Evolutionary conservation across 768 basidiomycete species (phyloP), one percentile per base, ranked within the genome.

Genomic region (Phylloporus scabripes): DNA sequence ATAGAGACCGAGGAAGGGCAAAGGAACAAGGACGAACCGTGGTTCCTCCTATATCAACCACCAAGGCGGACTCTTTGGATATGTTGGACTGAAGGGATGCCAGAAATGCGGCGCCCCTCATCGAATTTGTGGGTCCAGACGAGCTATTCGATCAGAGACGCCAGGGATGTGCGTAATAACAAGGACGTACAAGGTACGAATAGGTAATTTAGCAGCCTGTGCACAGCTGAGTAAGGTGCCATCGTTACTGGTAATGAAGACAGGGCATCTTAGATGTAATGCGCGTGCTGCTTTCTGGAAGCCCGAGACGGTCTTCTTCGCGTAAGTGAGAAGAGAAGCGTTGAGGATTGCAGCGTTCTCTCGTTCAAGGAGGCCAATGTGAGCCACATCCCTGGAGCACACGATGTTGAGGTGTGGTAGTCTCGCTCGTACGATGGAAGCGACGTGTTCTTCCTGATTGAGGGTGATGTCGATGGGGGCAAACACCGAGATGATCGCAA

Each of bases 281-380:
- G 70, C 66, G 46, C 64, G 67, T 52, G 78, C 74, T 1, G 81
- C 80, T 1, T 62, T 65, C 54, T 76, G 63, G 62, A 83, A 85
- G 14, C 77, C 77, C 1, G 64, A 53, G 34, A 84, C 75, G 0
- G 81, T 82, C 42, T 68, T 70, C 42, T 72, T 74, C 0, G 83
- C 82, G 61, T 80, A 85, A 26, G 71, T 64, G 31, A 81, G 71
- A 55, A 85, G 75, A 2, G 82, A 78, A 1, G 82, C 82, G 53
- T 85, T 85, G 51, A 84, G 71, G 51, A 85, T 83, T 12, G 80
- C 65, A 0, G 84, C 83, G 48, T 85, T 85, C 59, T 85, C 83
- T 38, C 83, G 74, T 53, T 82, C 80, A 14, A 83, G 64, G 44
- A 84, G 70, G 29, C 80, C 80, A 20, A 82, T 70, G 58, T 78